A percentile compares a stretch with the other conserved stretches of the same genome.
Evolutionary conservation across 768 basidiomycete genomes (phyloP).

Genomic region (Trametes sanguinea): DNA sequence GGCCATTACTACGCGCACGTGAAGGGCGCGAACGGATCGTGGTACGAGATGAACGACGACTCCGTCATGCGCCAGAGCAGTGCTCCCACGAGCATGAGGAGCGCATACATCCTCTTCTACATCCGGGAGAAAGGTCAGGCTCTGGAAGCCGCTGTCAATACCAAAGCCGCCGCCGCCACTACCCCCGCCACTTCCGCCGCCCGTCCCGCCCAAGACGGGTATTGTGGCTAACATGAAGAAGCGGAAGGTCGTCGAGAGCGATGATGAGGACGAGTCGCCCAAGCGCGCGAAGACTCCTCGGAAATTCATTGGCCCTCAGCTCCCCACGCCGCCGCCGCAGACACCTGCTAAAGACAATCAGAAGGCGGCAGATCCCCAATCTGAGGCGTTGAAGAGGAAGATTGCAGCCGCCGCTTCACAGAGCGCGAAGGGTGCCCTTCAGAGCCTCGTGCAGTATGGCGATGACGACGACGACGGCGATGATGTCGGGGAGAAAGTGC

Average conservation of each 20-base stretch:
- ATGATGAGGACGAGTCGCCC: constrained; percentile 47
- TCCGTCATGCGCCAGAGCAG: constrained; percentile 48
- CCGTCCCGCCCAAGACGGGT: constrained; percentile 37
- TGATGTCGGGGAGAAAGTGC: constrained; percentile 35
- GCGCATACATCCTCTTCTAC: constrained; percentile 94
- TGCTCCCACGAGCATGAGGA: constrained; percentile 64
- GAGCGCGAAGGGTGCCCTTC: constrained; percentile 37
- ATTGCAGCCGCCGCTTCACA: constrained; percentile 42
- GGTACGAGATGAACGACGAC: constrained; percentile 97
- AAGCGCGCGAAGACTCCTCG: constrained; percentile 52
- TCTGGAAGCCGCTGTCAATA: constrained; percentile 58
- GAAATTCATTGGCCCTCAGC: constrained; percentile 66
- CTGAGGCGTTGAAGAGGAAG: constrained; percentile 52
- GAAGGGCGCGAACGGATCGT: constrained; percentile 65
- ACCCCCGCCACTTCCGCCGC: constrained; percentile 25
- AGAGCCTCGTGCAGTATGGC: constrained; percentile 42
- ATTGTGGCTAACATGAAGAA: constrained; percentile 53
- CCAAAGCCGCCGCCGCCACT: constrained; percentile 6
- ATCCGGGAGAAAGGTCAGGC: constrained; percentile 77
- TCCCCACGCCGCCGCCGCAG: constrained; percentile 47
- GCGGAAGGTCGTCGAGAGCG: constrained; percentile 52
- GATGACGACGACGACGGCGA: constrained; percentile 43
- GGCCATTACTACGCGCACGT: constrained; percentile 94
- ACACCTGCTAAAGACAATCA: constrained; percentile 32
- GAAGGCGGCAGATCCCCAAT: constrained; percentile 50